Evolutionary conservation across 2,329 filamentous ascomycete species (phyloP).

Genomic region (Fusarium neocosmosporiellum): DNA sequence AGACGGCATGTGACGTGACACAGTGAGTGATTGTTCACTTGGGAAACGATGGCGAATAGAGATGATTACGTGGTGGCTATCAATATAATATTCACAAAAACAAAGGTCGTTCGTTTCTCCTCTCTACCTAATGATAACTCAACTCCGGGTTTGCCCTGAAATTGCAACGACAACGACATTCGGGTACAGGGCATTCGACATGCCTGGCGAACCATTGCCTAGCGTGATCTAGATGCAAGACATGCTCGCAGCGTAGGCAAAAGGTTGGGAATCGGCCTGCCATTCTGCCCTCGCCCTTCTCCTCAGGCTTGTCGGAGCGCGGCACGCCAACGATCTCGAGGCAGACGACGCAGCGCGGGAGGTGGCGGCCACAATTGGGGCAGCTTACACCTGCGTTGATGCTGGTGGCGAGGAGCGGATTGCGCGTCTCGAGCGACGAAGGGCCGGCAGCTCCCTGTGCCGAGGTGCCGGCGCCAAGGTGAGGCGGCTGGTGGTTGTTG

Average conservation of each 20-base stretch:
- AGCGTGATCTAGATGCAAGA: slow-evolving; percentile 74
- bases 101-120: neutral
- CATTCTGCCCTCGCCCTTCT: slow-evolving; percentile 60
- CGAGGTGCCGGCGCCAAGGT: slow-evolving; percentile 18
- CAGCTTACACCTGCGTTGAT: slow-evolving; percentile 72
- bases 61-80: neutral
- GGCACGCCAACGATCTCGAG: slow-evolving; percentile 74
- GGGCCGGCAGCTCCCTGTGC: slow-evolving; percentile 32
- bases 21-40: slow-evolving; percentile 3
- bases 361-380: slow-evolving; percentile 73
- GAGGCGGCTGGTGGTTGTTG: slow-evolving; percentile 46
- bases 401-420: slow-evolving; percentile 68
- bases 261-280: slow-evolving; percentile 74
- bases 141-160: slow-evolving; percentile 70
- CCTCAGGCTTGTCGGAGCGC: slow-evolving; percentile 68
- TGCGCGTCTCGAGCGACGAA: slow-evolving; percentile 54
- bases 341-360: slow-evolving; percentile 75
- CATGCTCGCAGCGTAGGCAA: slow-evolving; percentile 75
- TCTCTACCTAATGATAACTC: slow-evolving; percentile 56
- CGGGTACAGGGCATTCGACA: slow-evolving; percentile 74
- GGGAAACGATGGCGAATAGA: slow-evolving; percentile 25
- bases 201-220: slow-evolving; percentile 74
- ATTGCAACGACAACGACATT: slow-evolving; percentile 74
- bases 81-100: slow-evolving; percentile 21
- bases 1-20: slow-evolving; percentile 7